Evolutionary conservation across 805 yeast species (phyloP), one percentile per base, ranked within the genome.

Genomic region (Candida silvicultrix): DNA sequence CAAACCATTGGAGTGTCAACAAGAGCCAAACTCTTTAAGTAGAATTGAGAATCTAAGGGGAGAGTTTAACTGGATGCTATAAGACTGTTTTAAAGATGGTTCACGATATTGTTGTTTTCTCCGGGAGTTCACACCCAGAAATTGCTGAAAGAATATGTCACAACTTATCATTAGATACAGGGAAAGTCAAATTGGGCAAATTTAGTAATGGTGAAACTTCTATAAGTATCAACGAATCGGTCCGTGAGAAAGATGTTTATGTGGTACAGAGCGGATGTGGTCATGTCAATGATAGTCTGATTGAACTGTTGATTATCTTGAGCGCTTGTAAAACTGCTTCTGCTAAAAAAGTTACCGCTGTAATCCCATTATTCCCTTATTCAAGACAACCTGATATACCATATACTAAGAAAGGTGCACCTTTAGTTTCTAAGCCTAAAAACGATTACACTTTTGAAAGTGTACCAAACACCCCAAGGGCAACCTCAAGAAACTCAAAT

Each of bases 251-350:
- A 66, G 97, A 94, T 63, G 98, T 94, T 7, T 94, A 85, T 87
- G 89, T 89, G 54, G 84, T 92, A 51, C 96, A 90, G 62, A 81
- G 89, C 15, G 95, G 96, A 2, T 85, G 95, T 23, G 85, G 90
- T 11, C 77, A 84, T 43, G 67, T 81, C 47, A 94, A 94, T 61
- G 99, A 94, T 60, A 92, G 88, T 62, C 87, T 94, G 49, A 87
- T 94, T 95, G 99, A 94, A 68, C 71, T 94, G 53, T 73, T 94
- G 60, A 92, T 95, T 51, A 77, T 94, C 56, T 85, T 94, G 38
- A 81, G 94, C 40, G 99, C 98, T 45, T 92, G 98, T 67, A 83
- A 92, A 56, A 97, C 97, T 44, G 99, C 99, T 2, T 86, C 96
- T 19, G 99, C 99, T 20, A 85, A 87, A 55, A 88, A 89, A 62